These are phyloP conservation scores for Mastigamoeba balamuthi DNA, from an alignment of 78 protist genomes.

Conservation along the genomic window DNA sequence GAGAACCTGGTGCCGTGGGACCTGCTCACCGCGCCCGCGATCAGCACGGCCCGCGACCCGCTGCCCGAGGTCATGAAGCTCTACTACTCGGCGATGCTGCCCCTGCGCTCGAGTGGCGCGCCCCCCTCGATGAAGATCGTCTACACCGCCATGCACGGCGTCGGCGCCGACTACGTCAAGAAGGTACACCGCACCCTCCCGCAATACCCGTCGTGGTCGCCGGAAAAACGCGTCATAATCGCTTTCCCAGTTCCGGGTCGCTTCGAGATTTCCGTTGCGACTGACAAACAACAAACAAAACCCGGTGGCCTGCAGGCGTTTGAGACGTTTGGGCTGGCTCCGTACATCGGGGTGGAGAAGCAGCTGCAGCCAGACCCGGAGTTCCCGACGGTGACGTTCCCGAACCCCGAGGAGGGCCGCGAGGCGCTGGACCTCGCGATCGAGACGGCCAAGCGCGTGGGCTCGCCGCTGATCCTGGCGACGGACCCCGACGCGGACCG, in stretches of 20 bases:
- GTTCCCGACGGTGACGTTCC: constrained; percentile 92
- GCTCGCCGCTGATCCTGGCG: constrained; percentile 76
- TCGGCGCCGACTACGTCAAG: constrained; percentile 79
- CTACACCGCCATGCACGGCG: constrained; percentile 98
- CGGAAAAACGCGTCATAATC: too few species aligned
- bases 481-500: constrained; percentile 99
- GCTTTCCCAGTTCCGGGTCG: too few species aligned
- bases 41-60: too few species aligned
- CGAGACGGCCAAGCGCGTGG: constrained; percentile 58
- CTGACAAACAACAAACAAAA: too few species aligned
- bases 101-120: too few species aligned
- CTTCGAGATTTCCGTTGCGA: too few species aligned
- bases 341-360: constrained; percentile 45
- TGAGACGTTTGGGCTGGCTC: constrained; percentile 21
- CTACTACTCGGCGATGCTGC: too few species aligned
- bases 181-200: too few species aligned
- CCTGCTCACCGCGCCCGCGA: neutral
- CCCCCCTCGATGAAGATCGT: constrained; percentile 4
- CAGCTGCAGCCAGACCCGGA: constrained; percentile 89
- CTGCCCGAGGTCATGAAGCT: neutral
- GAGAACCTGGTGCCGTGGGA: constrained; percentile 48
- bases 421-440: constrained; percentile 71
- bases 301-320: too few species aligned
- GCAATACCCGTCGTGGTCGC: neutral
- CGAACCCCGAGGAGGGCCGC: constrained; percentile 97